A percentile compares a stretch with the other conserved stretches of the same genome.
Evolutionary conservation across 139 green algal species (phyloP).

Genomic region (Tetraselmis striata): DNA sequence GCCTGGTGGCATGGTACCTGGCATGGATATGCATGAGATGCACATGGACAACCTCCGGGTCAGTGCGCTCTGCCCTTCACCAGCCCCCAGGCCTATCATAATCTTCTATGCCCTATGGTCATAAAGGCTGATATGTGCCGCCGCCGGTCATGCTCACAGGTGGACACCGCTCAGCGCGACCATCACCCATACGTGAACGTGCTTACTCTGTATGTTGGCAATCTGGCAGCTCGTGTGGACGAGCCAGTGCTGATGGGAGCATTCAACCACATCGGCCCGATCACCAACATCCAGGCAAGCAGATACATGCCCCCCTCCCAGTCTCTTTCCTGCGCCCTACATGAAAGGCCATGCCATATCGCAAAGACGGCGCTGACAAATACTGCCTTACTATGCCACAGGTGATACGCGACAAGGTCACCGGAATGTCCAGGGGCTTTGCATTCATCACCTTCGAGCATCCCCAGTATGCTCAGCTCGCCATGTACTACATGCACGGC

Average conservation of each 20-base stretch:
- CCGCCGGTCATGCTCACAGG: no score
- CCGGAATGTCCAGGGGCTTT: constrained; percentile 45
- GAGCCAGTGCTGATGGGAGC: constrained; percentile 36
- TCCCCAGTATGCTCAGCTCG: constrained; percentile 30
- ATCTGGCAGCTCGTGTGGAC: constrained; percentile 48
- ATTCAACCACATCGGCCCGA: constrained; percentile 40
- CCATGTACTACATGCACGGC: constrained; percentile 53
- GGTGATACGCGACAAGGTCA: constrained; percentile 58
- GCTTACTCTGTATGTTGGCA: constrained; percentile 59
- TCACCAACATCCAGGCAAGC: constrained; percentile 42
- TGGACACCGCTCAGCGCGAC: no score
- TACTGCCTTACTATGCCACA: no score
- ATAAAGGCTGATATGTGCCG: no score
- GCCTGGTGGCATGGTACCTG: not conserved
- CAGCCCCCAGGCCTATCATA: not conserved
- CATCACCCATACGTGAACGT: no score
- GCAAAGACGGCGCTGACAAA: no score
- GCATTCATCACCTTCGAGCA: constrained; percentile 57
- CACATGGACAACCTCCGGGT: no score
- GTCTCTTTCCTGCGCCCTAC: no score
- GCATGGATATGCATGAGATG: not conserved
- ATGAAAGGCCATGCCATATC: no score
- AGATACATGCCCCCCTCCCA: no score
- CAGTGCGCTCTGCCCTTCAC: not conserved
- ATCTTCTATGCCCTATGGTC: not conserved